phyloP scores from a whole-genome alignment of 2,329 filamentous ascomycete species.

The Colletotrichum somersetense region DNA sequence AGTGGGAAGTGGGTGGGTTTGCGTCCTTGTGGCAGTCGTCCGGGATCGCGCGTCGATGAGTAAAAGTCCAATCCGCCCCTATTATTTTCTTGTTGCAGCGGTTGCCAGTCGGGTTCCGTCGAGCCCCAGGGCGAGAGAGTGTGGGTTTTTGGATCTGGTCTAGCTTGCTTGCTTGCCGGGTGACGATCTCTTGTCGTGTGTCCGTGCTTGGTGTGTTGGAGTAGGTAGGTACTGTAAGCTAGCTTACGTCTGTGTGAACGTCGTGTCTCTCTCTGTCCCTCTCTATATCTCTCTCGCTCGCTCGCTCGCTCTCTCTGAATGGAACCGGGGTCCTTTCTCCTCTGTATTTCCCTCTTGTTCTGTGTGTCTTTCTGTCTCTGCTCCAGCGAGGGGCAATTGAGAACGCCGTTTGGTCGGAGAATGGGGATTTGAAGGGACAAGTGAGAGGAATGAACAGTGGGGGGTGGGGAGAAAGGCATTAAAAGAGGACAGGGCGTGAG shows the following conservation, averaged over 20 bases:
- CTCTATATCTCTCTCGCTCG: background rate
- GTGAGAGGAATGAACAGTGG: conserved; percentile 26
- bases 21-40: conserved; percentile 22
- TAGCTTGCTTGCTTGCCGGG: conserved; percentile 7
- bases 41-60: conserved; percentile 28
- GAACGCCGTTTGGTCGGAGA: conserved; percentile 22
- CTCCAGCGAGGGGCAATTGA: conserved; percentile 26
- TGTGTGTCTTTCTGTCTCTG: background rate
- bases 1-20: background rate
- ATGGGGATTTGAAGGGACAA: conserved; percentile 26
- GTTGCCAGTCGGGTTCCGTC: conserved; percentile 9
- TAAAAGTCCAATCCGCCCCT: conserved; percentile 28
- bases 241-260: background rate
- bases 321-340: background rate
- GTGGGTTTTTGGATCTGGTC: conserved; percentile 8
- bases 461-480: conserved; percentile 33
- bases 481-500: conserved; percentile 29
- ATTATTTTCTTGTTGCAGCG: conserved; percentile 16
- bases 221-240: background rate
- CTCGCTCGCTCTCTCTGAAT: background rate
- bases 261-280: background rate
- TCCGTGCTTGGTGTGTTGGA: background rate
- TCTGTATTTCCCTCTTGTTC: background rate
- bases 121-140: background rate
- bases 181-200: conserved; percentile 20